A percentile compares a stretch with the other conserved stretches of the same genome.
phyloP scores from a whole-genome alignment of 108 stramenopile genomes.

The Stephanodiscus minutulus region DNA sequence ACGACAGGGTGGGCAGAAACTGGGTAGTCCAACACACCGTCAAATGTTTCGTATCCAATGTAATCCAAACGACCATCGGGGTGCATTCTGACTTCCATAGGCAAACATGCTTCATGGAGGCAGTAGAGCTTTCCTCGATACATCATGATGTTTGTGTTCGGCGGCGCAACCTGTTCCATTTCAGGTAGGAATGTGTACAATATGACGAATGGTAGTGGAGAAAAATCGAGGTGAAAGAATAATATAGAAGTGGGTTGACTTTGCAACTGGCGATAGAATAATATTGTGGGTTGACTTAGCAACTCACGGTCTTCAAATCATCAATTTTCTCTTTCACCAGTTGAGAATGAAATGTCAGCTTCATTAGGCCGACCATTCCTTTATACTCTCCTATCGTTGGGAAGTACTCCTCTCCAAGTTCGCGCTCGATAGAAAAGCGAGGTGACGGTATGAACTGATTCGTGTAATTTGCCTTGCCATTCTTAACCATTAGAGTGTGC shows the following conservation, averaged over 20 bases:
- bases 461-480: slow-evolving; percentile 47
- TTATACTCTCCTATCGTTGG: slow-evolving; percentile 45
- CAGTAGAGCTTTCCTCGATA: slow-evolving; percentile 52
- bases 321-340: slow-evolving; percentile 43
- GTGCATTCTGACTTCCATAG: slow-evolving; percentile 45
- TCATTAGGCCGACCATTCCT: slow-evolving; percentile 46
- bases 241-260: neutral
- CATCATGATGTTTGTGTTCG: slow-evolving; percentile 45
- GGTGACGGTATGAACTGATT: slow-evolving; percentile 54
- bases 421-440: slow-evolving; percentile 46
- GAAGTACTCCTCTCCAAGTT: slow-evolving; percentile 48
- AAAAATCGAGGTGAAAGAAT: neutral
- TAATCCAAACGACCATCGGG: slow-evolving; percentile 46
- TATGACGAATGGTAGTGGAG: neutral
- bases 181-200: neutral
- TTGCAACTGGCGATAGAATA: no score
- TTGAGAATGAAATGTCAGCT: slow-evolving; percentile 25
- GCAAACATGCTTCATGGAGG: slow-evolving; percentile 45
- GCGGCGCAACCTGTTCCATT: slow-evolving; percentile 19
- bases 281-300: no score
- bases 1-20: slow-evolving; percentile 47
- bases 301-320: slow-evolving; percentile 34
- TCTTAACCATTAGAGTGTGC: slow-evolving; percentile 45
- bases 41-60: slow-evolving; percentile 42
- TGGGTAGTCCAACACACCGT: slow-evolving; percentile 46